Percentiles rank a stretch among this genome's conserved stretches.
These are phyloP conservation scores for Diaporthe humulicola DNA, from an alignment of 2,329 filamentous ascomycete species.

Conservation along the genomic window DNA sequence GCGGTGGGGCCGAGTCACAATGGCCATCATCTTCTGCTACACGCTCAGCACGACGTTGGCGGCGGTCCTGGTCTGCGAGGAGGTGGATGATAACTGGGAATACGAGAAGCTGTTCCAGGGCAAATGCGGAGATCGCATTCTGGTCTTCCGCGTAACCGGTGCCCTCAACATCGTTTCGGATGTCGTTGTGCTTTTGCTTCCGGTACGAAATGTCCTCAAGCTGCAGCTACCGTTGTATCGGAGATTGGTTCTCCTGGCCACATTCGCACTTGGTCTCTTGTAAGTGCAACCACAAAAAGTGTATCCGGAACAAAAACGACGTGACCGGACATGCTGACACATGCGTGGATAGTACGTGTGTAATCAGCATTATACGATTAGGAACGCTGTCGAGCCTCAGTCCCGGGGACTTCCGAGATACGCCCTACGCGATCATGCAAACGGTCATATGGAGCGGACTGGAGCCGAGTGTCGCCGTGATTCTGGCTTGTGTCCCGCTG, in stretches of 20 bases:
- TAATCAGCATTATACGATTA: slow-evolving; percentile 11
- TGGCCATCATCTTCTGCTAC: slow-evolving; percentile 13
- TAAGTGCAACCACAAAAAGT: background rate
- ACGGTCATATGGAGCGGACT: slow-evolving; percentile 28
- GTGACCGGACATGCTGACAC: background rate
- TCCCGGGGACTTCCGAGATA: slow-evolving; percentile 10
- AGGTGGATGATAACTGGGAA: slow-evolving; percentile 26
- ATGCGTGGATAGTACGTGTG: background rate
- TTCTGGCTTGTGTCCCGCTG: slow-evolving; percentile 10
- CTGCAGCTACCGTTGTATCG: slow-evolving; percentile 22
- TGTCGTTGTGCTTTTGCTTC: slow-evolving; percentile 19
- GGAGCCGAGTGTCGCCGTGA: slow-evolving; percentile 11
- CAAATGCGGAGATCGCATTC: background rate
- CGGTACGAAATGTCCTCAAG: slow-evolving; percentile 14
- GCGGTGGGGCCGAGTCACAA: background rate
- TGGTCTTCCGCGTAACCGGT: slow-evolving; percentile 3
- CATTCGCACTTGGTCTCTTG: slow-evolving; percentile 23
- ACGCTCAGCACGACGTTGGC: slow-evolving; percentile 4
- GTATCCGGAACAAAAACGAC: background rate
- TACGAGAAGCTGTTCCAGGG: background rate
- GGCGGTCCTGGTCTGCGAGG: background rate
- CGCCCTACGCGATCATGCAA: slow-evolving; percentile 28
- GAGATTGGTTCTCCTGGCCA: slow-evolving; percentile 20
- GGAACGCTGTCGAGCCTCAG: background rate
- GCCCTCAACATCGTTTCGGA: slow-evolving; percentile 26